Percentiles rank a stretch among this genome's conserved stretches.
Evolutionary conservation across 2,329 filamentous ascomycete species (phyloP).

Genomic region (Periconia sp.): DNA sequence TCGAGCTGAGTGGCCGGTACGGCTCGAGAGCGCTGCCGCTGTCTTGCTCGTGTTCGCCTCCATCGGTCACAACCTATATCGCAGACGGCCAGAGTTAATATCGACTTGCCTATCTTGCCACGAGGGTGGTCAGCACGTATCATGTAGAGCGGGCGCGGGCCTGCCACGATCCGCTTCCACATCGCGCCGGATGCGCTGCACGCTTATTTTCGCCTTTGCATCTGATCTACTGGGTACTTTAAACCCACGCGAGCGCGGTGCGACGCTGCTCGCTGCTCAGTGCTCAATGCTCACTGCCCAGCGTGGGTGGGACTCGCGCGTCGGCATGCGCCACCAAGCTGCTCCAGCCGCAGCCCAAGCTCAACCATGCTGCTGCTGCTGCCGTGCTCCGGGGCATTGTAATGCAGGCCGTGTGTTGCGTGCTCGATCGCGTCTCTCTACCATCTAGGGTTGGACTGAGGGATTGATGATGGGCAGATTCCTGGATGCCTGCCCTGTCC

Average conservation of each 20-base stretch:
- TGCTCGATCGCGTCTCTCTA: no score
- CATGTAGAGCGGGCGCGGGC: constrained; percentile 39
- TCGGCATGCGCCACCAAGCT: no score
- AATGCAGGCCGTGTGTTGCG: no score
- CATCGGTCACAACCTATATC: constrained; percentile 26
- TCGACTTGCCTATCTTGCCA: constrained; percentile 27
- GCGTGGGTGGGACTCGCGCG: constrained; percentile 29
- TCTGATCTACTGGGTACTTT: constrained; percentile 32
- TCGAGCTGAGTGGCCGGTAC: no score
- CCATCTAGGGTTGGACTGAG: no score
- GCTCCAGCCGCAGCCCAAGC: no score
- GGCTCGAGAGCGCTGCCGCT: constrained; percentile 4
- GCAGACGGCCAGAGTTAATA: constrained; percentile 16
- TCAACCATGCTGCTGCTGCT: no score
- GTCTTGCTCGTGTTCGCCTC: constrained; percentile 23
- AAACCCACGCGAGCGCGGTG: constrained; percentile 43
- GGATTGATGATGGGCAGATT: constrained; percentile 22
- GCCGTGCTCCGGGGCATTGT: no score
- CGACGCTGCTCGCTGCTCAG: no score
- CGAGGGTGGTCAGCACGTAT: constrained; percentile 43
- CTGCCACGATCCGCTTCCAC: constrained; percentile 45
- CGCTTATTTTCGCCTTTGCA: constrained; percentile 49
- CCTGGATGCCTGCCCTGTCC: constrained; percentile 5
- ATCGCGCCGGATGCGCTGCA: constrained; percentile 49
- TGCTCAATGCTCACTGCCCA: no score